Base-by-base conservation (phyloP, 2,329 filamentous ascomycete species). In the Xenosphaeropsis pyriputrescens region DNA sequence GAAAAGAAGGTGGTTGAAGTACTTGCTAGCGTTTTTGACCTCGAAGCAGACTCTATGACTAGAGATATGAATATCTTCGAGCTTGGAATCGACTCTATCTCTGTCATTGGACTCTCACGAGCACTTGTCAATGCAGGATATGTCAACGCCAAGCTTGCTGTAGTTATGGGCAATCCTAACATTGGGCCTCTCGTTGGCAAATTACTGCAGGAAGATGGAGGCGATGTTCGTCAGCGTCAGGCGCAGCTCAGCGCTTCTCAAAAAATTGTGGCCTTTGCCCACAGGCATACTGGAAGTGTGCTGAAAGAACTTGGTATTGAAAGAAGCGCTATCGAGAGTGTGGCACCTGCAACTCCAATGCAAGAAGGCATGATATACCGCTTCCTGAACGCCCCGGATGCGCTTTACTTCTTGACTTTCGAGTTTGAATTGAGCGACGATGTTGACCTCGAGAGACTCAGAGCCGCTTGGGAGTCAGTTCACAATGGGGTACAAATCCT, bases 21-120 rank as follows among this genome's bases (percentile, higher is more conserved):
- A 2, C 55, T 93, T 2, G 60, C 63, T 0, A 56, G 66, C 31
- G 41, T 38, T 4, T 38, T 57, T 8, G 18, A 43, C 3, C 29
- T 51, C 2, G 58, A 62, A 0, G 43, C 72, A 2, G 51, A 63
- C 1, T 38, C 51, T 2, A 49, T 57, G 0, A 57, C 61, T 0
- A 60, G 84, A 2, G 59, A 56, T 1, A 75, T 76, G 0, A 93
- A 75, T 42, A 72, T 94, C 14, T 93, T 91, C 47, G 85, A 93
- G 45, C 63, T 93, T 1, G 89, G 88, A 0, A 66, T 95, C 17
- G 89, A 94, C 50, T 95, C 88, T 0, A 85, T 95, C 13, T 85
- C 84, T 0, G 82, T 79, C 0, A 76, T 93, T 34, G 68, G 75
- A 6, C 67, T 95, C 19, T 68, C 80, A 1, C 65, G 69, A 5